Conservation (phyloP, 2,329 filamentous ascomycete species). For the Scleromitrula shiraiana region DNA sequence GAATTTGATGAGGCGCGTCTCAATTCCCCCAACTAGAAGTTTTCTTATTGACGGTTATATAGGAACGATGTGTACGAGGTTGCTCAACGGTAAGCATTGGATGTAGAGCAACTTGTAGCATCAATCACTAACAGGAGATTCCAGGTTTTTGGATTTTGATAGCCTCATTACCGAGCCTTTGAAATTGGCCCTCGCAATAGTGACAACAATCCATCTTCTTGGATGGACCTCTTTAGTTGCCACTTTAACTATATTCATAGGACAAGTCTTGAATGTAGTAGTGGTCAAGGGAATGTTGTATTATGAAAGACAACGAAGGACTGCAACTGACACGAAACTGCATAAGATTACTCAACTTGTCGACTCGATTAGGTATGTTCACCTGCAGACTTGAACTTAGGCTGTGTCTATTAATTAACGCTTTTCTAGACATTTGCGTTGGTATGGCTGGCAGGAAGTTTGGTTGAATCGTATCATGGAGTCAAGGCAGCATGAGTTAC, state of each 20-base stretch:
- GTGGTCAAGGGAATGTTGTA: conserved; percentile 59
- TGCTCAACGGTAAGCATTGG: conserved; percentile 44
- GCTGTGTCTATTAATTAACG: neutral
- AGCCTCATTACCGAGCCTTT: conserved; percentile 68
- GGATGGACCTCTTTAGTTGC: conserved; percentile 73
- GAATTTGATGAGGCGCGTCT: conserved; percentile 64
- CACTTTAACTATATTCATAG: conserved; percentile 58
- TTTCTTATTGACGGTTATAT: conserved; percentile 2
- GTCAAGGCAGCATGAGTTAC: conserved; percentile 59
- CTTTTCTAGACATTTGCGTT: conserved; percentile 20
- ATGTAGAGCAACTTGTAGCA: neutral
- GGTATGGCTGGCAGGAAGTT: conserved; percentile 65
- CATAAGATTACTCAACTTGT: conserved; percentile 81
- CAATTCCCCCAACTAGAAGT: no score
- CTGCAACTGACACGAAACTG: conserved; percentile 67
- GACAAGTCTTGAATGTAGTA: conserved; percentile 61
- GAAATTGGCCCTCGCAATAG: conserved; percentile 64
- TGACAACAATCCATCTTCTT: conserved; percentile 69
- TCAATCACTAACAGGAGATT: neutral
- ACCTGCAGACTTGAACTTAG: neutral
- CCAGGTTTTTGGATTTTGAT: conserved; percentile 76
- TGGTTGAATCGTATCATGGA: conserved; percentile 66
- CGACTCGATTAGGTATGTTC: conserved; percentile 37
- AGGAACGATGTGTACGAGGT: conserved; percentile 67
- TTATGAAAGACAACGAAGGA: conserved; percentile 63